A percentile compares a stretch with the other conserved stretches of the same genome.
phyloP scores from a whole-genome alignment of 495 filamentous ascomycete species.

The Penicillium angulare region DNA sequence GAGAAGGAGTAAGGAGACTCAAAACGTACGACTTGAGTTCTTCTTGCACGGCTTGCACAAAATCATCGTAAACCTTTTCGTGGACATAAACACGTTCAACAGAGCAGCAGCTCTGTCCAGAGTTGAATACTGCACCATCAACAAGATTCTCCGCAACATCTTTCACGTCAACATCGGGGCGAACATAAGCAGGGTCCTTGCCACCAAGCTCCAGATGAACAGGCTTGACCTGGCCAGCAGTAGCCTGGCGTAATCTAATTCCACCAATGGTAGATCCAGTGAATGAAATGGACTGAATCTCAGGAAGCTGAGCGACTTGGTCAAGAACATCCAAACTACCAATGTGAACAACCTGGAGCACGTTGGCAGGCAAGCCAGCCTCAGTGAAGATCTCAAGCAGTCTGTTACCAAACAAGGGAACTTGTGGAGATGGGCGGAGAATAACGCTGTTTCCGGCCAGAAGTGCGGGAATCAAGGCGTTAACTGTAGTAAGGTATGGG shows the following conservation, averaged over 20 bases:
- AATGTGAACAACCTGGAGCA: conserved; percentile 86
- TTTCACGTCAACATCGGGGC: conserved; percentile 78
- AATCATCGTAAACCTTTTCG: conserved; percentile 76
- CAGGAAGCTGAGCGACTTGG: conserved; percentile 68
- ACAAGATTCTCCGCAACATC: conserved; percentile 93
- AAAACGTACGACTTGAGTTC: conserved; percentile 56
- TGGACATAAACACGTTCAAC: conserved; percentile 92
- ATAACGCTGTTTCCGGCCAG: conserved; percentile 87
- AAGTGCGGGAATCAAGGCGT: conserved; percentile 83
- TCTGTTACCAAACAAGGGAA: conserved; percentile 82
- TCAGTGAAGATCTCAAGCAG: conserved; percentile 72
- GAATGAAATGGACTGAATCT: conserved; percentile 79
- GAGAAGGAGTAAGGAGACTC: neutral
- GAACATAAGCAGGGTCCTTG: conserved; percentile 89
- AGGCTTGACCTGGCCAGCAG: conserved; percentile 72
- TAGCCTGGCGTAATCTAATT: conserved; percentile 76
- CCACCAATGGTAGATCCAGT: conserved; percentile 90
- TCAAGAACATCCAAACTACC: conserved; percentile 73
- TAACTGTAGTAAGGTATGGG: conserved; percentile 89
- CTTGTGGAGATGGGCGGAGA: conserved; percentile 90
- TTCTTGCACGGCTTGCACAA: conserved; percentile 71
- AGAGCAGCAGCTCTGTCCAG: conserved; percentile 93
- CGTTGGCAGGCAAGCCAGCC: conserved; percentile 75
- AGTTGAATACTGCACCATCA: conserved; percentile 94
- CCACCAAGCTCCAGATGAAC: conserved; percentile 90